phyloP scores from a whole-genome alignment of 345 rosid genomes.

The Citrus australasica region DNA sequence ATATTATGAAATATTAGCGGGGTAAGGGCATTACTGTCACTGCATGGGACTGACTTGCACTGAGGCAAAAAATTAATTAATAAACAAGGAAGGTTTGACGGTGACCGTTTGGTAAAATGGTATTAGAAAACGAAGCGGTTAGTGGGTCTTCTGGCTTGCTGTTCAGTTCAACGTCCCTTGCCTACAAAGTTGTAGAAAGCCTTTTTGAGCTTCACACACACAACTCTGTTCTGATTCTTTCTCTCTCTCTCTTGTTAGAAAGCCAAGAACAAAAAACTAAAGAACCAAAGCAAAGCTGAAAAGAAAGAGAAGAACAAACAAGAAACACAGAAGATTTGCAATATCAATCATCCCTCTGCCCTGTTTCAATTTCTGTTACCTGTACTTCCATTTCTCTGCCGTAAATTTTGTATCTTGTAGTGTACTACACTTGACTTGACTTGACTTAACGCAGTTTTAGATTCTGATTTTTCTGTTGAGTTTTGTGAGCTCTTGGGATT shows the following conservation, averaged over 20 bases:
- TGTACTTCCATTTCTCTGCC: constrained; percentile 3
- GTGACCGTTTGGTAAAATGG: constrained; percentile 28
- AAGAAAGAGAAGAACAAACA: constrained; percentile 17
- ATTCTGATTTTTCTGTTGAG: constrained; percentile 6
- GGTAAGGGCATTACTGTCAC: not conserved
- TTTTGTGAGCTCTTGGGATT: constrained; percentile 5
- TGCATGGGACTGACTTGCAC: not conserved
- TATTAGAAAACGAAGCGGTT: constrained; percentile 22
- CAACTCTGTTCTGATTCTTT: constrained; percentile 6
- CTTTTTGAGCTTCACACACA: not conserved
- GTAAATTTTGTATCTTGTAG: not conserved
- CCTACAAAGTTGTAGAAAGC: constrained; percentile 38
- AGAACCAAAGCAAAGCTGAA: not conserved
- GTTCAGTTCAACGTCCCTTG: constrained; percentile 45
- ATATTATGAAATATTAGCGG: no score
- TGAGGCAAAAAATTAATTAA: not conserved
- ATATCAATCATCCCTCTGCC: not conserved
- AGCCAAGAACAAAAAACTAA: not conserved
- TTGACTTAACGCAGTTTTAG: not conserved
- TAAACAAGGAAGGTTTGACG: not conserved
- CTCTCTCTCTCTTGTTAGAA: not conserved
- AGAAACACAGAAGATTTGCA: not conserved
- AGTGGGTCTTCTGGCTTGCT: constrained; percentile 39
- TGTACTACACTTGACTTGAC: not conserved
- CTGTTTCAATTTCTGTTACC: constrained; percentile 11